phyloP scores from a whole-genome alignment of 441 rosid genomes.

The Populus hybrid region DNA sequence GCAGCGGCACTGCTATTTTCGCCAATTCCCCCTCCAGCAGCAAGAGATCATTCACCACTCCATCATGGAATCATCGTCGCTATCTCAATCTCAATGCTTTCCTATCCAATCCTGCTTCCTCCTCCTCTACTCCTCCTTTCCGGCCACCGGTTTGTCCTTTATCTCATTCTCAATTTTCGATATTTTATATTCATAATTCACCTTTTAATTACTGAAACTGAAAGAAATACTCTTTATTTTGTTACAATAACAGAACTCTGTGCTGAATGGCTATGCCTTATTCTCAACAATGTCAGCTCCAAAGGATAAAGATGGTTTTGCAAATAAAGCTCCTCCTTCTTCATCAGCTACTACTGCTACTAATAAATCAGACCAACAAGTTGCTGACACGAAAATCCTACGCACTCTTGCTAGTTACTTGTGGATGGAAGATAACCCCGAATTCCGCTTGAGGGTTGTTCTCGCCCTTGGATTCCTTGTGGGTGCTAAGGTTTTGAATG shows the following conservation, averaged over 20 bases:
- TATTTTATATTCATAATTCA: not conserved
- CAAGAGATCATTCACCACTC: constrained; percentile 17
- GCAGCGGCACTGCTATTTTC: constrained; percentile 9
- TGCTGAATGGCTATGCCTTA: constrained; percentile 35
- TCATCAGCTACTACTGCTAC: not conserved
- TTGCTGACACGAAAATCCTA: constrained; percentile 67
- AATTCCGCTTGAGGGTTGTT: constrained; percentile 75
- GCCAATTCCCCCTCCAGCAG: not conserved
- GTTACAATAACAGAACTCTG: constrained; percentile 30
- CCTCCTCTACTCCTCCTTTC: constrained; percentile 14
- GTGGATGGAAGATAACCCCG: constrained; percentile 82
- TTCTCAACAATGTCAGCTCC: constrained; percentile 47
- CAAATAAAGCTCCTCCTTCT: not conserved
- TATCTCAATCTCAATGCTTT: constrained; percentile 28
- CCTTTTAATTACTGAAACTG: too few relatives aligned
- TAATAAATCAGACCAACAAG: constrained; percentile 23
- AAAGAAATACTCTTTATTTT: not conserved
- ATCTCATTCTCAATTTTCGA: not conserved
- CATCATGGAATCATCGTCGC: constrained; percentile 13
- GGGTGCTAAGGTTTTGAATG: constrained; percentile 81
- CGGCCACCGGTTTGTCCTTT: constrained; percentile 27
- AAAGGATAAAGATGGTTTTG: constrained; percentile 10
- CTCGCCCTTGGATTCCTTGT: constrained; percentile 73
- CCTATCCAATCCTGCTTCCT: constrained; percentile 26
- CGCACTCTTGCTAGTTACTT: constrained; percentile 61